These are phyloP conservation scores for Veloporphyrellus conicus DNA, from an alignment of 1,284 basidiomycete genomes.

Conservation along the genomic window DNA sequence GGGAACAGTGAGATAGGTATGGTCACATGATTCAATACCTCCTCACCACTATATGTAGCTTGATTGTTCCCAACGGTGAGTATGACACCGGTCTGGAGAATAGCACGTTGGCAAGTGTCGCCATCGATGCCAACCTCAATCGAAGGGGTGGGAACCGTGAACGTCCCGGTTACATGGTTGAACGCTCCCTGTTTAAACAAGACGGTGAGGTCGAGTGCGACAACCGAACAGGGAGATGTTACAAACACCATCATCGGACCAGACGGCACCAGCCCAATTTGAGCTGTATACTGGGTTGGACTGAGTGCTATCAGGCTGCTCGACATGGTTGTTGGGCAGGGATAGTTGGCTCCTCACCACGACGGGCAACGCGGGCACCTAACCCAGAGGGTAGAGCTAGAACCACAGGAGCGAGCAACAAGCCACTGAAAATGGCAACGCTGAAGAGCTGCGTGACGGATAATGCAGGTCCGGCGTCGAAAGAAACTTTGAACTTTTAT, in stretches of 20 bases:
- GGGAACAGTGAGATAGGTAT: not conserved
- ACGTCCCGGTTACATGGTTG: slow-evolving; percentile 3
- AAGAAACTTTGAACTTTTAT: not conserved
- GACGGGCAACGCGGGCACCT: not conserved
- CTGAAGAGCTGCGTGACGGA: slow-evolving; percentile 5
- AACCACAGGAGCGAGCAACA: not conserved
- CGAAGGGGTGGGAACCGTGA: slow-evolving; percentile 6
- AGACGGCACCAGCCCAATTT: slow-evolving; percentile 13
- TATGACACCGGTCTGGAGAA: slow-evolving; percentile 7
- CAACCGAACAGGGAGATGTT: not conserved
- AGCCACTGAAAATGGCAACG: not conserved
- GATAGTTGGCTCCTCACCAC: not conserved
- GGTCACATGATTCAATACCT: not conserved
- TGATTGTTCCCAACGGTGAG: not conserved
- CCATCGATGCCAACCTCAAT: slow-evolving; percentile 17
- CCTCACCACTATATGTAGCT: slow-evolving; percentile 10
- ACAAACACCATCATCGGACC: slow-evolving; percentile 1
- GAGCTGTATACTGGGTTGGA: not conserved
- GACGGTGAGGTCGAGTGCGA: not conserved
- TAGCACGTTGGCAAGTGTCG: not conserved
- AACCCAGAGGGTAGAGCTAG: slow-evolving; percentile 6
- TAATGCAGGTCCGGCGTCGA: not conserved
- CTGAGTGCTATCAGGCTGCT: too few species aligned
- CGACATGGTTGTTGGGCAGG: not conserved
- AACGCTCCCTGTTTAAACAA: slow-evolving; percentile 10